Conservation (phyloP, 805 yeast genomes). For the Candida vartiovaarae region DNA sequence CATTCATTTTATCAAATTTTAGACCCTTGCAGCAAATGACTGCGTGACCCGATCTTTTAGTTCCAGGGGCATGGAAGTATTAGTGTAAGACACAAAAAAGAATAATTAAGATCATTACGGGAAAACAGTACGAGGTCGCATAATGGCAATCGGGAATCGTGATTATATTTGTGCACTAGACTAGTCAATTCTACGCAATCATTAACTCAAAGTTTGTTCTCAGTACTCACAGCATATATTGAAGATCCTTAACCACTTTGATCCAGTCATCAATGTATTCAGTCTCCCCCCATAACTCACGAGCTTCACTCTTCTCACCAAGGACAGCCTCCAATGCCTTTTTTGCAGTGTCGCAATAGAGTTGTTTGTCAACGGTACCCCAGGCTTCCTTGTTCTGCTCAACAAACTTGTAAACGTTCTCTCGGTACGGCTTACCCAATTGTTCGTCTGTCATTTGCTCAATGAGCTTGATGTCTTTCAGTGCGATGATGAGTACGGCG, state of each 20-base stretch:
- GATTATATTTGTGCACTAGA: too few relatives aligned
- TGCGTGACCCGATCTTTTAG: too few relatives aligned
- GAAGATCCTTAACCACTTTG: neutral
- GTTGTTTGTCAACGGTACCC: neutral
- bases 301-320: slow-evolving; percentile 1
- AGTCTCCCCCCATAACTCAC: slow-evolving; percentile 6
- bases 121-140: too few relatives aligned
- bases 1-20: too few relatives aligned
- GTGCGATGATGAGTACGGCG: slow-evolving; percentile 1
- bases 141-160: too few relatives aligned
- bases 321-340: neutral
- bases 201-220: too few relatives aligned
- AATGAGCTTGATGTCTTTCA: neutral
- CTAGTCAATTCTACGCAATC: too few relatives aligned
- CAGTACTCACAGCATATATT: neutral
- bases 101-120: too few relatives aligned
- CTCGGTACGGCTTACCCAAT: slow-evolving; percentile 1
- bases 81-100: too few relatives aligned
- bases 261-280: neutral
- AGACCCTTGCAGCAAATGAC: too few relatives aligned
- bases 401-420: neutral
- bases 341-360: neutral
- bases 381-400: neutral
- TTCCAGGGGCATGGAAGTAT: too few relatives aligned
- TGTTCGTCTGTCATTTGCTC: neutral